Base-by-base conservation (phyloP, 192 early-diverging fungal species). In the Backusella tarrabulga region DNA sequence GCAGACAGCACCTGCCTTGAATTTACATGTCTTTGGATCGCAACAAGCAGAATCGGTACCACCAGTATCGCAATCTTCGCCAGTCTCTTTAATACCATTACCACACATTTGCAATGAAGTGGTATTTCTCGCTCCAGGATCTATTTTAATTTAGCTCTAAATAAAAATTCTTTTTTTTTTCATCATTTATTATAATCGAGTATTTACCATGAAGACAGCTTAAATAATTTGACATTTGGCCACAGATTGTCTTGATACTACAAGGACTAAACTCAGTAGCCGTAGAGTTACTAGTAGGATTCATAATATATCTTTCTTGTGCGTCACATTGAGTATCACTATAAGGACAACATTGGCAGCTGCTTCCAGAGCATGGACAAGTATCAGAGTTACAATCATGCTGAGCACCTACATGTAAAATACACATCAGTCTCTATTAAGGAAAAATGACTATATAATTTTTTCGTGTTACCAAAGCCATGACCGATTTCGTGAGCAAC, bases 401-500 rank as follows among this genome's bases (percentile, higher is more conserved):
- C 71, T 86, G 88, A 3, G 97, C 97, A 63, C 96, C 77, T 78
- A 40, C 26, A 42, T 6, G 36, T 40, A 40, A 11, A 38, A 3
- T 26, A 41, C 6, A 67, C 15, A 56, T 40, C 38, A 71, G 11
- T 21, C 12, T 19, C 26, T n/a, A n/a, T 44, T 44, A 35, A 36
- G 34, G 21, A 19, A 17, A n/a, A 21, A 14, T 21, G 17, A 2
- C 19, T 41, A 8, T 34, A 63, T 23, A 6, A n/a, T 8, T 21
- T 8, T 68, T 34, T n/a, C 26, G 21, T 40, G 21, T 73, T 78
- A 72, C 96, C 83, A 80, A 93, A 93, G 69, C 88, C 89, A 80
- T 97, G 96, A 11, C 96, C 96, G 79, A 97, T 90, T 84, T 97
- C 97, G 80, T 98, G 97, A 23, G 97, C 97, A 11, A 97, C 92